Percentiles rank a stretch among this genome's conserved stretches.
Conservation (phyloP, 2,329 filamentous ascomycete species). For the Alternaria postmessia region DNA sequence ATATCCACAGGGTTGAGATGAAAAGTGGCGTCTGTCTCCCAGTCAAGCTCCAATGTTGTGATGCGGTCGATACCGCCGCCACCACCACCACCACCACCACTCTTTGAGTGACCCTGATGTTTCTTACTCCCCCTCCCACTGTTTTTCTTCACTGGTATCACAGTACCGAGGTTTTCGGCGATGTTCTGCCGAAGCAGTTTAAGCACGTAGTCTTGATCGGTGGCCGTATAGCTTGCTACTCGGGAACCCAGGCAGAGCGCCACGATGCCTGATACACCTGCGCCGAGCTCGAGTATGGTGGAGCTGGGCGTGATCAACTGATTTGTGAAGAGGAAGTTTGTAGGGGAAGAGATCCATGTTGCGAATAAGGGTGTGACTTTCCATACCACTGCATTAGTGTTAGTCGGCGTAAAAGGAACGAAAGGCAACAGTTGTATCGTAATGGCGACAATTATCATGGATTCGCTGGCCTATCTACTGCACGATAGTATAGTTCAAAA, state of each 20-base stretch:
- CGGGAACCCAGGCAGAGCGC: slow-evolving; percentile 71
- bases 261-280: slow-evolving; percentile 83
- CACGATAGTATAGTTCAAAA: neutral
- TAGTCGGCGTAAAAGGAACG: neutral
- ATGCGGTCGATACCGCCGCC: slow-evolving; percentile 35
- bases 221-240: slow-evolving; percentile 75
- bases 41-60: slow-evolving; percentile 69
- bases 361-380: slow-evolving; percentile 86
- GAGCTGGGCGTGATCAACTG: slow-evolving; percentile 64
- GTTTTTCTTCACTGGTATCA: slow-evolving; percentile 20
- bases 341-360: slow-evolving; percentile 73
- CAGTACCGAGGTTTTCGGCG: slow-evolving; percentile 61
- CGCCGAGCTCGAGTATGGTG: slow-evolving; percentile 81
- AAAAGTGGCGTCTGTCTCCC: slow-evolving; percentile 70
- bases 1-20: slow-evolving; percentile 69
- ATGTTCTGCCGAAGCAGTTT: slow-evolving; percentile 81
- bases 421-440: neutral
- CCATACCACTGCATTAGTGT: slow-evolving; percentile 74
- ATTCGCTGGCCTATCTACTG: slow-evolving; percentile 5
- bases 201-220: slow-evolving; percentile 87
- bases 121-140: slow-evolving; percentile 18
- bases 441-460: neutral
- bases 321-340: slow-evolving; percentile 69
- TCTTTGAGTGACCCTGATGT: slow-evolving; percentile 30
- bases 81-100: slow-evolving; percentile 30